Evolutionary conservation across 495 filamentous ascomycete genomes (phyloP).

Genomic region (Xylaria intraflava): DNA sequence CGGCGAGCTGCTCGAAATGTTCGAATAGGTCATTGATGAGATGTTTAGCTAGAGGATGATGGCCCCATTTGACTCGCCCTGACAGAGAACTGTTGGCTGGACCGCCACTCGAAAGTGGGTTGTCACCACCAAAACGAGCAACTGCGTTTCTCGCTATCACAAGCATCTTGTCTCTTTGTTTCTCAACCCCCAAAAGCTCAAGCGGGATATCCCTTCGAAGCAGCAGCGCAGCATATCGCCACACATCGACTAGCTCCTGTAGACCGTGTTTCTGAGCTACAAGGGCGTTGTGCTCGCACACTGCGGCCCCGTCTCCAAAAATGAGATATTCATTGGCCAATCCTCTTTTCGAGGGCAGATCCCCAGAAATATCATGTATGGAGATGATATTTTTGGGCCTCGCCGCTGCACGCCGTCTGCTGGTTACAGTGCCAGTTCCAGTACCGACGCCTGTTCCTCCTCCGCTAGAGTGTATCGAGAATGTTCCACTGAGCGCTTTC

Average conservation of each 20-base stretch:
- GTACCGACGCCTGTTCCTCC: constrained; percentile 48
- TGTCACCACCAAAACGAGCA: constrained; percentile 32
- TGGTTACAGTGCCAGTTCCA: constrained; percentile 43
- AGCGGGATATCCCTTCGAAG: constrained; percentile 69
- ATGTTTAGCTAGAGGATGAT: constrained; percentile 72
- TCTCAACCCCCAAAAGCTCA: constrained; percentile 46
- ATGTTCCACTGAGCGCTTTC: constrained; percentile 41
- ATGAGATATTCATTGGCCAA: constrained; percentile 75
- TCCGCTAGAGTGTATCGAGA: constrained; percentile 44
- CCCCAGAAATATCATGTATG: constrained; percentile 58
- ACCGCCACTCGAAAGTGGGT: background rate
- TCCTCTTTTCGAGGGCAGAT: constrained; percentile 68
- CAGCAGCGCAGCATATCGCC: constrained; percentile 72
- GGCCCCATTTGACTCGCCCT: constrained; percentile 75
- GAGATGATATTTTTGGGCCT: constrained; percentile 54
- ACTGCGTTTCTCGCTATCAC: constrained; percentile 55
- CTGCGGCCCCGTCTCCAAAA: constrained; percentile 70
- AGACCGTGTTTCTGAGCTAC: constrained; percentile 70
- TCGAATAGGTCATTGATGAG: constrained; percentile 64
- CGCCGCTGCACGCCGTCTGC: constrained; percentile 30
- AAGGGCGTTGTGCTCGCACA: constrained; percentile 75
- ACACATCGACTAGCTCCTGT: constrained; percentile 71
- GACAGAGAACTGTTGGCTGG: constrained; percentile 27
- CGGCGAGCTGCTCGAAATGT: constrained; percentile 71
- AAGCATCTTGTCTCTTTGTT: constrained; percentile 49